phyloP scores from a whole-genome alignment of 345 rosid species.

The Aegle marmelos region DNA sequence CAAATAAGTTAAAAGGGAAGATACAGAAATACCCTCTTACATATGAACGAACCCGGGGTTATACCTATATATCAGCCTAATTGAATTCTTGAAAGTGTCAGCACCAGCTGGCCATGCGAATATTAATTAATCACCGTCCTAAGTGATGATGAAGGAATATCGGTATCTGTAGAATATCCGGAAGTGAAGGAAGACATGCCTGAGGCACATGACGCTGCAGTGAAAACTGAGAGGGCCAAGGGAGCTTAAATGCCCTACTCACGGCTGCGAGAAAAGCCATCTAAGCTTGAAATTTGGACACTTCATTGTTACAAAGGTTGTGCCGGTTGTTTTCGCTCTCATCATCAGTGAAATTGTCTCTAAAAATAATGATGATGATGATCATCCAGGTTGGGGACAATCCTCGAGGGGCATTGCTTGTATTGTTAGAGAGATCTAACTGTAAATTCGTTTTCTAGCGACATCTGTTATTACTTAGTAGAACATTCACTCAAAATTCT shows the following conservation, averaged over 20 bases:
- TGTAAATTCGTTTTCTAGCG: constrained; percentile 30
- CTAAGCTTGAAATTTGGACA: constrained; percentile 34
- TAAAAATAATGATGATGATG: neutral
- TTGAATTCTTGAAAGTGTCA: too few relatives aligned
- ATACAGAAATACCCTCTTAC: neutral
- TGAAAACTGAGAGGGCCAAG: constrained; percentile 25
- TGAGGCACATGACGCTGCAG: constrained; percentile 17
- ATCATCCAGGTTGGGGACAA: neutral
- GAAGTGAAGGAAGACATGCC: constrained; percentile 3
- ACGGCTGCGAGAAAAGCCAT: constrained; percentile 24
- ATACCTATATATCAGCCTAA: too few relatives aligned
- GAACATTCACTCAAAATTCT: neutral
- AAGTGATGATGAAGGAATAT: too few relatives aligned
- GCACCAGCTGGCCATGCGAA: too few relatives aligned
- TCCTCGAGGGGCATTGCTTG: constrained; percentile 32
- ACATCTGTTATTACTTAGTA: too few relatives aligned
- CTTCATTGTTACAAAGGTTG: constrained; percentile 36
- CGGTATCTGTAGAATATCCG: neutral
- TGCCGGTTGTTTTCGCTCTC: constrained; percentile 52
- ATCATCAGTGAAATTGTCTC: constrained; percentile 31
- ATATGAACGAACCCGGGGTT: neutral
- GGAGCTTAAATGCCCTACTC: constrained; percentile 7
- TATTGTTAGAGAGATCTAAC: constrained; percentile 22
- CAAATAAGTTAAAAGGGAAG: neutral
- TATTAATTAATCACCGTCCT: too few relatives aligned